Evolutionary conservation across 1,139 yeast genomes (phyloP).

Genomic region (Taphrina pruni): DNA sequence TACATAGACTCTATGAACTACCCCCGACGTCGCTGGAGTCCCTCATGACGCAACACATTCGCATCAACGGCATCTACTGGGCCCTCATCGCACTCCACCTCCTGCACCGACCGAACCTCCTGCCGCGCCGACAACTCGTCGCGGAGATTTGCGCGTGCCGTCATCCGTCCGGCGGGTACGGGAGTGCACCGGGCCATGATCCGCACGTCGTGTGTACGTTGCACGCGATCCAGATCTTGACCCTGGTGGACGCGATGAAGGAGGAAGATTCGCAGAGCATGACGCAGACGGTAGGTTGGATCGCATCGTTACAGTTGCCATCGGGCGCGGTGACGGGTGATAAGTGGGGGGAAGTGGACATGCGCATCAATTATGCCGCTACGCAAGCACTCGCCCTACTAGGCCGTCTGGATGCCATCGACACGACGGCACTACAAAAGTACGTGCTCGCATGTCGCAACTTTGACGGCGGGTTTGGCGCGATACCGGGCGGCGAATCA

Average conservation of each 20-base stretch:
- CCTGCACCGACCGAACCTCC: slow-evolving; percentile 62
- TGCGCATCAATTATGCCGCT: slow-evolving; percentile 86
- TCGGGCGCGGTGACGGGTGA: slow-evolving; percentile 76
- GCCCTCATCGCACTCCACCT: slow-evolving; percentile 79
- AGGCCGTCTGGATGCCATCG: slow-evolving; percentile 64
- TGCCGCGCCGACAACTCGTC: slow-evolving; percentile 67
- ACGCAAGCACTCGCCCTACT: slow-evolving; percentile 73
- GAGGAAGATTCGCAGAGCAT: slow-evolving; percentile 49
- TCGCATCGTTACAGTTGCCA: slow-evolving; percentile 64
- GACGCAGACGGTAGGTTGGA: slow-evolving; percentile 56
- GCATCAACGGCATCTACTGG: slow-evolving; percentile 95
- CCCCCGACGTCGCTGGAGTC: slow-evolving; percentile 67
- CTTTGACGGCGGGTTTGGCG: slow-evolving; percentile 95
- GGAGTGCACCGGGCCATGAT: slow-evolving; percentile 87
- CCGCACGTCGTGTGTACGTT: slow-evolving; percentile 86
- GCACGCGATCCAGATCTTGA: slow-evolving; percentile 80
- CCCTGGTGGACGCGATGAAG: slow-evolving; percentile 67
- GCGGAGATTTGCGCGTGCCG: slow-evolving; percentile 73
- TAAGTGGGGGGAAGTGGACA: slow-evolving; percentile 86
- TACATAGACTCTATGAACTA: slow-evolving; percentile 18
- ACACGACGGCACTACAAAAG: slow-evolving; percentile 68
- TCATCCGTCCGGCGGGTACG: slow-evolving; percentile 74
- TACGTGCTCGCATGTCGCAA: slow-evolving; percentile 76
- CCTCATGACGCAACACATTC: slow-evolving; percentile 87
- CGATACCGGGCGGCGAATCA: slow-evolving; percentile 92